Percentiles rank a stretch among this genome's conserved stretches.
Conservation (phyloP, 164 flowering plant species). For the Vitis rupestris region DNA sequence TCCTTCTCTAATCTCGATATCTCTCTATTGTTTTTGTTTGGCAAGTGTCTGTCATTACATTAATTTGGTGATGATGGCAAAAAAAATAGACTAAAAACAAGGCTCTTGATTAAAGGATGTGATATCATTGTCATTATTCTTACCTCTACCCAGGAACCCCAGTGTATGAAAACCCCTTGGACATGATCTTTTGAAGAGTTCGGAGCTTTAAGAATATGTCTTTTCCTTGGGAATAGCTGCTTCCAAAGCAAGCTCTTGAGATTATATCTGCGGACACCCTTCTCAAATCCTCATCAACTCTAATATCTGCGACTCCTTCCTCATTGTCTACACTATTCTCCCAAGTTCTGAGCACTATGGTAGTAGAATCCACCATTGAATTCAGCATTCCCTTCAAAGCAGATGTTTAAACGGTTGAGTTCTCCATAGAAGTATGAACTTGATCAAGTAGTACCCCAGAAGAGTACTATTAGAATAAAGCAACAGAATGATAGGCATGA, state of each 20-base stretch:
- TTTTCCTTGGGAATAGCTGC: slow-evolving; percentile 18
- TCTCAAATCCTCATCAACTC: slow-evolving; percentile 12
- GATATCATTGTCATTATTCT: too few relatives aligned
- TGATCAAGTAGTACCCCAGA: too few relatives aligned
- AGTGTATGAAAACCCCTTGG: neutral
- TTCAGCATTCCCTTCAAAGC: slow-evolving; percentile 5
- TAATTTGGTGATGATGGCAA: too few relatives aligned
- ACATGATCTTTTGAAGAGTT: slow-evolving; percentile 4
- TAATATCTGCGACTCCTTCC: slow-evolving; percentile 5
- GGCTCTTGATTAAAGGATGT: too few relatives aligned
- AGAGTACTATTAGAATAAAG: too few relatives aligned
- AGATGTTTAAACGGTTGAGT: too few relatives aligned
- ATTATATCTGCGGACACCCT: slow-evolving; percentile 22
- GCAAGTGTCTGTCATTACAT: slow-evolving; percentile 22
- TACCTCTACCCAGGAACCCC: slow-evolving; percentile 31
- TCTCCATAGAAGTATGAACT: too few relatives aligned
- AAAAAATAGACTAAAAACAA: too few relatives aligned
- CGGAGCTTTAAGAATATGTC: slow-evolving; percentile 8
- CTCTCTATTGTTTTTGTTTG: slow-evolving; percentile 33
- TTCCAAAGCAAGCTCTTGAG: slow-evolving; percentile 23
- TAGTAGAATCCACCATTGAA: slow-evolving; percentile 10
- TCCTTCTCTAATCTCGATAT: slow-evolving; percentile 45
- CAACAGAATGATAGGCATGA: too few relatives aligned
- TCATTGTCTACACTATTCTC: slow-evolving; percentile 1
- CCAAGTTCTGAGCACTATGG: slow-evolving; percentile 3